A percentile compares a stretch with the other conserved stretches of the same genome.
phyloP scores from a whole-genome alignment of 2,329 filamentous ascomycete genomes.

The Ophiosphaerella narmari region DNA sequence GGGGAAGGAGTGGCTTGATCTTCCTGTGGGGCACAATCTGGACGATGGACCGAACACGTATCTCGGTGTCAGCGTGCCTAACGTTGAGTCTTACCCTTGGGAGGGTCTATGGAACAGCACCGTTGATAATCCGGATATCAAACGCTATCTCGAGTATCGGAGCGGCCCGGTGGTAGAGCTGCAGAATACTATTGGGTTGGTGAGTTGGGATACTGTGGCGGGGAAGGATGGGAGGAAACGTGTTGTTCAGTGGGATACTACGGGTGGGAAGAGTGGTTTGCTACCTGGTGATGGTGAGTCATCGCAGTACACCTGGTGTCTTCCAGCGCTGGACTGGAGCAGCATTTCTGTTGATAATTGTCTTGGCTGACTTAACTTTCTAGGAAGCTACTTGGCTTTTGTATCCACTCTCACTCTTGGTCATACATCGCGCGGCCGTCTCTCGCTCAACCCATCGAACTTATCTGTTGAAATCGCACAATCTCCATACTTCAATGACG shows the following conservation, averaged over 20 bases:
- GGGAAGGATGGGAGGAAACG: conserved; percentile 60
- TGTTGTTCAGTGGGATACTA: conserved; percentile 59
- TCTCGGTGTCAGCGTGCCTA: conserved; percentile 1
- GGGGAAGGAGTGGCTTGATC: conserved; percentile 48
- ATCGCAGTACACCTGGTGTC: too few species aligned
- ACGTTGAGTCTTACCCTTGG: conserved; percentile 62
- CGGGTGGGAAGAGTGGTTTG: not conserved
- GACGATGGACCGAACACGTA: conserved; percentile 39
- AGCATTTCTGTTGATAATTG: too few species aligned
- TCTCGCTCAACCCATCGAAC: conserved; percentile 57
- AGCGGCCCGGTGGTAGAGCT: conserved; percentile 64
- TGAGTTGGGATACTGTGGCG: conserved; percentile 61
- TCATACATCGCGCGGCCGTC: conserved; percentile 61
- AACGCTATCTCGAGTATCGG: conserved; percentile 42
- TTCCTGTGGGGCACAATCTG: conserved; percentile 51
- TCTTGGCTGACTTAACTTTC: not conserved
- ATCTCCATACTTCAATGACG: conserved; percentile 60
- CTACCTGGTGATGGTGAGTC: not conserved
- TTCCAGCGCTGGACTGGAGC: too few species aligned
- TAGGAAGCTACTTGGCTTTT: conserved; percentile 28
- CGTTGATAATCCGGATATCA: conserved; percentile 35
- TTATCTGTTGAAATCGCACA: conserved; percentile 61
- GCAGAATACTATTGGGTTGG: conserved; percentile 64
- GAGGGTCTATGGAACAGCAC: conserved; percentile 58
- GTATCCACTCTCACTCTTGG: conserved; percentile 63